Conservation (phyloP, 176 grass and related monocot species). For the Triticum aestivum region DNA sequence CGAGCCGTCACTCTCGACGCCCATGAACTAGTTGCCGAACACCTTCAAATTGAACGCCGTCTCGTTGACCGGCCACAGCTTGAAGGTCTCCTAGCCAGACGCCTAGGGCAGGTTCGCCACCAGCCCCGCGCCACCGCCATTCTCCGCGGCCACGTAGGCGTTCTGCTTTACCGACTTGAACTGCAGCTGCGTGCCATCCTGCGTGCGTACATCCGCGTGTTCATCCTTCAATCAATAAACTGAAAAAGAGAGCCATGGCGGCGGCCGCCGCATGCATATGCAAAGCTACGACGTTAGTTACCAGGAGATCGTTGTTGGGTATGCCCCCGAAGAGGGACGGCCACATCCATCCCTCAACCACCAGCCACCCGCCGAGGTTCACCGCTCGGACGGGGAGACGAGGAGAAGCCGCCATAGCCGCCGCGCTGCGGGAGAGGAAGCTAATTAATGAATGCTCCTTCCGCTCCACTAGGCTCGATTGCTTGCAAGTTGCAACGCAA, state of each 20-base stretch:
- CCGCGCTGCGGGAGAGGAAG: not conserved
- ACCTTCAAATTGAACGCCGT: constrained; percentile 48
- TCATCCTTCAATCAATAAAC: not conserved
- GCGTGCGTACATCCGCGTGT: not conserved
- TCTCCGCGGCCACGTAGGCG: constrained; percentile 53
- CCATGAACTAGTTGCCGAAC: constrained; percentile 41
- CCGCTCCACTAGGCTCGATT: not conserved
- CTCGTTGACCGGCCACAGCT: constrained; percentile 62
- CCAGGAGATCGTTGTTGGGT: constrained; percentile 56
- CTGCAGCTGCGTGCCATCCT: constrained; percentile 42
- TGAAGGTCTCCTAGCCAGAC: constrained; percentile 69
- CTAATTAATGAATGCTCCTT: no score
- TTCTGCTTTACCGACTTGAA: constrained; percentile 49
- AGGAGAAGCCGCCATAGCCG: not conserved
- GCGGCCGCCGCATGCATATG: no score
- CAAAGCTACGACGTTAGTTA: not conserved
- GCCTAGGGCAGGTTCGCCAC: constrained; percentile 45
- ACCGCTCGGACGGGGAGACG: constrained; percentile 44
- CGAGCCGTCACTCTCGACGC: constrained; percentile 18
- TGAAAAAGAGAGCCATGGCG: not conserved
- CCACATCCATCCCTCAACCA: constrained; percentile 70
- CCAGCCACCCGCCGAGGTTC: constrained; percentile 70
- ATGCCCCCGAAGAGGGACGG: constrained; percentile 63
- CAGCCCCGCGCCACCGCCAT: constrained; percentile 41
- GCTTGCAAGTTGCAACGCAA: not conserved